Conservation (phyloP, 2,329 filamentous ascomycete genomes). For the Aspergillus tamarii region DNA sequence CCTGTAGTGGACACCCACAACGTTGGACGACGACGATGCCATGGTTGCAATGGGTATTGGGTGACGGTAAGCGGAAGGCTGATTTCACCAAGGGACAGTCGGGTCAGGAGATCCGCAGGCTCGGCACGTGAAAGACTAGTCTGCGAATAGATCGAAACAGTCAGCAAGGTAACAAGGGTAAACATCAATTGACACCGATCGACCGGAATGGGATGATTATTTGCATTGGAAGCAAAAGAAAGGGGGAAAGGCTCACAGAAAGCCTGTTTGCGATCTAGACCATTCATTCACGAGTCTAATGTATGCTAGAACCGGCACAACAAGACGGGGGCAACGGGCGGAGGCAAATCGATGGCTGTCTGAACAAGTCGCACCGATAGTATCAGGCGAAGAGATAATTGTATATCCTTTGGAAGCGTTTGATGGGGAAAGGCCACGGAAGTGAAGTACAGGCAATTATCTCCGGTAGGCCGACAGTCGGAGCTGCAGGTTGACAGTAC, state of each 20-base stretch:
- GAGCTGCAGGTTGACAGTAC: conserved; percentile 16
- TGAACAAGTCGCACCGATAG: conserved; percentile 15
- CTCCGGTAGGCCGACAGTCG: conserved; percentile 12
- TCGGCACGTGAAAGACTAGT: conserved; percentile 26
- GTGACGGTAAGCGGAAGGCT: conserved; percentile 1
- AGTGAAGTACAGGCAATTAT: conserved; percentile 6
- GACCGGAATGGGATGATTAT: not conserved
- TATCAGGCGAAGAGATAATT: conserved; percentile 13
- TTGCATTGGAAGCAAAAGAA: not conserved
- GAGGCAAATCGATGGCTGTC: conserved; percentile 1
- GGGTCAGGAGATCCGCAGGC: conserved; percentile 16
- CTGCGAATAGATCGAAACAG: conserved; percentile 10
- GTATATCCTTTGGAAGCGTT: not conserved
- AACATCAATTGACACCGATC: not conserved
- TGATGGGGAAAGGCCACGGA: conserved; percentile 3
- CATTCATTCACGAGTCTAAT: conserved; percentile 23
- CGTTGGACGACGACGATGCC: conserved; percentile 90
- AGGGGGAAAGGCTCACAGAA: conserved; percentile 17
- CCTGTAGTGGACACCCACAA: conserved; percentile 97
- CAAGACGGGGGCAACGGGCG: conserved; percentile 8
- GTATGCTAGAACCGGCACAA: conserved; percentile 9
- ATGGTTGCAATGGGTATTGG: conserved; percentile 49
- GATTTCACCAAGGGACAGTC: conserved; percentile 20
- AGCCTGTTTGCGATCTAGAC: conserved; percentile 21
- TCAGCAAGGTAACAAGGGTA: conserved; percentile 14